Evolutionary conservation across 2,329 filamentous ascomycete species (phyloP).

Genomic region (Aspergillus jensenii): DNA sequence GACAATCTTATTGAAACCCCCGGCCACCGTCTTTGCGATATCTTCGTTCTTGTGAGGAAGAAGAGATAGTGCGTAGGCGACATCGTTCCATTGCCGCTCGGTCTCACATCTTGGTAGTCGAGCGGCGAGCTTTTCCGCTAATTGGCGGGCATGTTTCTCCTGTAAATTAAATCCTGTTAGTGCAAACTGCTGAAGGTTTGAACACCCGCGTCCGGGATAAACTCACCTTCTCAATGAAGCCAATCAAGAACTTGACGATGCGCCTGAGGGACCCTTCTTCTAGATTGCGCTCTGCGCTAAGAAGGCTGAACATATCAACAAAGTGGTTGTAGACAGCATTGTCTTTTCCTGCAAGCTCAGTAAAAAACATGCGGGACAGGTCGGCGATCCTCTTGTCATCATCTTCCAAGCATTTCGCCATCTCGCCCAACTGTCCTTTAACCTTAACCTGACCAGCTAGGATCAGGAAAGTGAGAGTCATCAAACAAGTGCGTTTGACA

Average conservation of each 20-base stretch:
- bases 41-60: conserved; percentile 69
- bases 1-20: conserved; percentile 63
- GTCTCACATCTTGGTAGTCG: conserved; percentile 82
- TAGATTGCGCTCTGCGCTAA: conserved; percentile 77
- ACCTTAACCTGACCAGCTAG: conserved; percentile 98
- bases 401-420: conserved; percentile 98
- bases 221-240: conserved; percentile 92
- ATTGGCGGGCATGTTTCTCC: conserved; percentile 96
- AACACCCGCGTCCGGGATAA: not conserved
- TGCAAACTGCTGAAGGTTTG: not conserved
- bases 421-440: conserved; percentile 96
- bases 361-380: conserved; percentile 96
- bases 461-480: conserved; percentile 97
- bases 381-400: conserved; percentile 93
- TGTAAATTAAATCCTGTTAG: conserved; percentile 37
- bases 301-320: conserved; percentile 95
- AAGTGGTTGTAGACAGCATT: conserved; percentile 99
- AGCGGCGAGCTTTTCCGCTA: conserved; percentile 88
- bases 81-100: conserved; percentile 96
- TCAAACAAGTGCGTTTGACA: conserved; percentile 95
- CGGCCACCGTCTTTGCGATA: conserved; percentile 42
- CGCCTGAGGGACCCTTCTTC: conserved; percentile 82
- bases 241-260: conserved; percentile 88
- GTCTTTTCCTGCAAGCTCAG: conserved; percentile 94
- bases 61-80: conserved; percentile 85